Conservation (phyloP, 2,329 filamentous ascomycete species). For the Stemphylium beticola region DNA sequence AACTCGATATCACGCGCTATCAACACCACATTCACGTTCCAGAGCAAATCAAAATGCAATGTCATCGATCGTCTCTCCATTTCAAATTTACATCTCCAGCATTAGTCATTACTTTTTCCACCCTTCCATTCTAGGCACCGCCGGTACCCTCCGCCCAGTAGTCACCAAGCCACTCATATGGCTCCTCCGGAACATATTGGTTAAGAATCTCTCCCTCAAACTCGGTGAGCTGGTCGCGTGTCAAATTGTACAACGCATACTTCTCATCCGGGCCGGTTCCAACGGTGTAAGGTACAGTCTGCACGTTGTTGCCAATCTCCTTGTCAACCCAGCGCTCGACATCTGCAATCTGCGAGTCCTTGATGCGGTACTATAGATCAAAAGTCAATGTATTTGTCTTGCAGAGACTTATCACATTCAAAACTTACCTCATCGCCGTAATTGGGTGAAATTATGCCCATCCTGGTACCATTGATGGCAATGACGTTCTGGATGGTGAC, state of each 20-base stretch:
- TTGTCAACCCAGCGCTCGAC: slow-evolving; percentile 32
- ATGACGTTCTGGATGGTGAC: slow-evolving; percentile 36
- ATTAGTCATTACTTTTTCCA: neutral
- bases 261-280: slow-evolving; percentile 36
- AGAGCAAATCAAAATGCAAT: neutral
- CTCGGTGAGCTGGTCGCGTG: slow-evolving; percentile 29
- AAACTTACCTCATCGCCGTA: too few relatives aligned
- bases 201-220: slow-evolving; percentile 27
- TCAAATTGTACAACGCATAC: slow-evolving; percentile 34
- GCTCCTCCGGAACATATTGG: slow-evolving; percentile 27
- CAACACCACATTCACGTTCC: too few relatives aligned
- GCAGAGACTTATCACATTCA: too few relatives aligned
- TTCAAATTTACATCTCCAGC: neutral
- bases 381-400: too few relatives aligned
- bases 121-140: neutral
- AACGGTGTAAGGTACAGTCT: slow-evolving; percentile 34
- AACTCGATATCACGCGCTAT: too few relatives aligned
- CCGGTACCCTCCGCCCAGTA: slow-evolving; percentile 25
- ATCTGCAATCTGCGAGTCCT: slow-evolving; percentile 26
- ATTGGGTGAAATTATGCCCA: slow-evolving; percentile 26
- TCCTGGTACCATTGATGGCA: slow-evolving; percentile 32
- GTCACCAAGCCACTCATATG: slow-evolving; percentile 30
- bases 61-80: neutral
- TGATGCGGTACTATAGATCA: slow-evolving; percentile 25
- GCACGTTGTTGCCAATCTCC: slow-evolving; percentile 36